Base-by-base conservation (phyloP, 768 basidiomycete genomes). In the Mycena latifolia region DNA sequence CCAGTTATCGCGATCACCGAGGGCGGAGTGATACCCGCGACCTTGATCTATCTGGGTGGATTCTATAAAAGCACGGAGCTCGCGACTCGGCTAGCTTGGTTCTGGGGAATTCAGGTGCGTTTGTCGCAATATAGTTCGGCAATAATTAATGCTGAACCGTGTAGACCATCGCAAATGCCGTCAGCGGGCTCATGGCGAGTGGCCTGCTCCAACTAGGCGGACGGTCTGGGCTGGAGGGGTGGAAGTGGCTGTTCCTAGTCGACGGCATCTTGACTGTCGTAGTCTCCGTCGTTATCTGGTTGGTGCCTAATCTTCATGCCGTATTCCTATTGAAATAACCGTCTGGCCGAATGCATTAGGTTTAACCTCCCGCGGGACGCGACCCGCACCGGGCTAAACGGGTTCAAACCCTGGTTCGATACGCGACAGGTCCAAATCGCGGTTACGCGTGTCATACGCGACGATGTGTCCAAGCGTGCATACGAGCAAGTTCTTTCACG, bases 61-160 rank as follows among this genome's bases (percentile, higher is more conserved):
- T 82, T 82, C 68, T 83, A 82, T 72, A 80, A 78, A 48, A 75
- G 81, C 22, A 81, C 79, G 0, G 83, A 84, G 63, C 75, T 83
- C 1, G 78, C 81, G 0, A 76, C 77, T 22, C 76, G 82, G 0
- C 71, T 84, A 8, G 81, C 79, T 9, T 77, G 77, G 65, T 84
- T 82, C 74, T 84, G 82, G 77, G 81, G 79, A 18, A 71, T 78
- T 27, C 80, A 78, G 33, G 62, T 61, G 37, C 20, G 24, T 53
- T 22, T 2, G 12, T 29, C 9, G 5, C 9, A 39, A 28, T 28
- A 22, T 48, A 3, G 14, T 15, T 22, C 33, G 7, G 37, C 37
- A 18, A 39, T 5, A 39, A 5, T 14, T 10, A 39, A 8, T 39
- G 3, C 6, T 10, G 37, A 4, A 39, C 3, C 24, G 25, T 27